Percentiles rank a stretch among this genome's conserved stretches.
Conservation (phyloP, 2,329 filamentous ascomycete genomes). For the Aspergillus phoenicis region DNA sequence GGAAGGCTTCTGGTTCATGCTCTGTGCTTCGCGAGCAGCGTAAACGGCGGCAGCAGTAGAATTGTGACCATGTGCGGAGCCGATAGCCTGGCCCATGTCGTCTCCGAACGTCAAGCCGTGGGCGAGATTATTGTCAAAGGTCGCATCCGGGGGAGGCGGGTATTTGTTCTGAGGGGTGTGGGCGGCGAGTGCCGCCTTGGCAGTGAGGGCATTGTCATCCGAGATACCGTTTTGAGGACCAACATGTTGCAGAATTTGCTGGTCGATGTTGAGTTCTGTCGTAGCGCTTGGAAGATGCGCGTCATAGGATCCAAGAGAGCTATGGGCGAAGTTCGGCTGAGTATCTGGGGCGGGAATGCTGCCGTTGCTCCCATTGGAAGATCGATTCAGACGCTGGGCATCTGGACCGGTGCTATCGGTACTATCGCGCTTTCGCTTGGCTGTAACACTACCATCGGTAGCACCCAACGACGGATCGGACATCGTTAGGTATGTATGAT, state of each 20-base stretch:
- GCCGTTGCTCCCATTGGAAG: constrained; percentile 44
- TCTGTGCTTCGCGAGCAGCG: constrained; percentile 55
- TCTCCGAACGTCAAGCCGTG: constrained; percentile 43
- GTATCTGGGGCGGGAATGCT: constrained; percentile 38
- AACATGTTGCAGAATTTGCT: constrained; percentile 52
- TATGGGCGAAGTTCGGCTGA: constrained; percentile 39
- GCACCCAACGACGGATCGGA: constrained; percentile 43
- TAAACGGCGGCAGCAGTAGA: constrained; percentile 64
- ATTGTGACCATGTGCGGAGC: constrained; percentile 41
- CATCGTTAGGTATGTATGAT: constrained; percentile 28
- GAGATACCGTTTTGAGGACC: constrained; percentile 58
- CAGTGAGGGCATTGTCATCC: constrained; percentile 50
- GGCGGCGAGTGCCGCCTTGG: constrained; percentile 50
- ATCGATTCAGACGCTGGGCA: constrained; percentile 44
- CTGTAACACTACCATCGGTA: constrained; percentile 35
- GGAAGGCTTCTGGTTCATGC: constrained; percentile 69
- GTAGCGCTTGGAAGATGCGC: constrained; percentile 38
- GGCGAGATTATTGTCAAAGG: constrained; percentile 42
- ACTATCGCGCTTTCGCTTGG: constrained; percentile 47
- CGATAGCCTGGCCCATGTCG: constrained; percentile 45
- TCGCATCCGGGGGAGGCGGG: constrained; percentile 44
- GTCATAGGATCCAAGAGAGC: constrained; percentile 40
- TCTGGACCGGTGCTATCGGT: constrained; percentile 44
- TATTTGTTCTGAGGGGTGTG: constrained; percentile 49
- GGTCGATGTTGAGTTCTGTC: constrained; percentile 48